Evolutionary conservation across 352 stramenopile genomes (phyloP).

Genomic region (Pythium pyrilobum): DNA sequence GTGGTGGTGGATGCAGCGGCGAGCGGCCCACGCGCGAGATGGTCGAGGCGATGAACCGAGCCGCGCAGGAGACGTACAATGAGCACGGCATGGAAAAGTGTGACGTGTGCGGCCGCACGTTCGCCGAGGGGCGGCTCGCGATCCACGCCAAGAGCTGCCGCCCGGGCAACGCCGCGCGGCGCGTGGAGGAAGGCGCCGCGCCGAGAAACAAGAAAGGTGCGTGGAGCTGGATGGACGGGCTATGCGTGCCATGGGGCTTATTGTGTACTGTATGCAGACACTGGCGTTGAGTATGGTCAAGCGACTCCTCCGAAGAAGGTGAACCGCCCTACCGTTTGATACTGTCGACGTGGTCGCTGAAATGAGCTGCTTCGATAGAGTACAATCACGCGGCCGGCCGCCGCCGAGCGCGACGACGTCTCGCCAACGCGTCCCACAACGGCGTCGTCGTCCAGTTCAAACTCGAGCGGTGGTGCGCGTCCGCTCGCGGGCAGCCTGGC

Average conservation of each 20-base stretch:
- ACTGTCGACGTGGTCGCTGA: no score
- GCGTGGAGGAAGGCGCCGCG: constrained; percentile 41
- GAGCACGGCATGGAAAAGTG: constrained; percentile 78
- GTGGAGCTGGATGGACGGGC: background rate
- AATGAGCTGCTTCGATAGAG: background rate
- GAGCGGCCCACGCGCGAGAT: constrained; percentile 43
- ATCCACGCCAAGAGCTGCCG: constrained; percentile 66
- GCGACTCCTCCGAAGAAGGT: constrained; percentile 4
- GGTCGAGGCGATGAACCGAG: constrained; percentile 63
- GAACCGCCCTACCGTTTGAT: background rate
- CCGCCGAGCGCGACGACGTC: background rate
- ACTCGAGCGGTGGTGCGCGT: background rate
- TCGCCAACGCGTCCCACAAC: background rate
- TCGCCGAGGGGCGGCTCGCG: constrained; percentile 63
- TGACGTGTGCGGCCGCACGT: constrained; percentile 65
- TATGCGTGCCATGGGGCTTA: background rate
- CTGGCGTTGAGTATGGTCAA: background rate
- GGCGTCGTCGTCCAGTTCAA: background rate
- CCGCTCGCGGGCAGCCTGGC: constrained; percentile 35
- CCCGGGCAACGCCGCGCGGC: constrained; percentile 35
- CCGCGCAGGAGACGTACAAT: constrained; percentile 62
- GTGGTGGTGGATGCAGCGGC: background rate
- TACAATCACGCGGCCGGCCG: background rate
- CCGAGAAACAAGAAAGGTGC: constrained; percentile 54
- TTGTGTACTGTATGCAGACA: constrained; percentile 3